Evolutionary conservation across 192 early-diverging fungal species (phyloP).

Genomic region (Coemansia sp.): DNA sequence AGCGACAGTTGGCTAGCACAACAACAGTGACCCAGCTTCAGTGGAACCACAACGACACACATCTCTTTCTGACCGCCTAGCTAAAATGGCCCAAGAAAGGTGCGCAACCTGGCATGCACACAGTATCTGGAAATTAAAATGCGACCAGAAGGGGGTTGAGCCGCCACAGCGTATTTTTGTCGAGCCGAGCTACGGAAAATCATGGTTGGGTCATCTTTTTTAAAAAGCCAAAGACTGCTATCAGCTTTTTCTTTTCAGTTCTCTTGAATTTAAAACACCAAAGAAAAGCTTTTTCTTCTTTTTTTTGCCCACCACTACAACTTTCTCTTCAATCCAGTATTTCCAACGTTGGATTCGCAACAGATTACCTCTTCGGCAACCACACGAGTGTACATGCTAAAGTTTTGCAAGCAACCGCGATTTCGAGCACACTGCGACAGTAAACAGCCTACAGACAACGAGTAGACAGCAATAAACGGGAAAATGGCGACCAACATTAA

Average conservation of each 20-base stretch:
- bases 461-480: background rate
- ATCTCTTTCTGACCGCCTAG: no score
- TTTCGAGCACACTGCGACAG: constrained; percentile 8
- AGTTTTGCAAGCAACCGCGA: constrained; percentile 16
- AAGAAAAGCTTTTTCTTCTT: background rate
- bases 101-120: no score
- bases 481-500: constrained; percentile 72
- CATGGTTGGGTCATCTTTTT: no score
- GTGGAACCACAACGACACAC: constrained; percentile 87
- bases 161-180: no score
- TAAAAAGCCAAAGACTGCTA: no score
- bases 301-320: background rate
- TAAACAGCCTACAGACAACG: constrained; percentile 9
- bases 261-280: background rate
- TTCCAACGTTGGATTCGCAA: background rate
- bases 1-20: constrained; percentile 88
- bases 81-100: no score
- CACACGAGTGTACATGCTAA: constrained; percentile 30
- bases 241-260: background rate
- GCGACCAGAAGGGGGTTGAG: no score
- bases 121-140: no score
- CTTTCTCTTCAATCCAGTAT: background rate
- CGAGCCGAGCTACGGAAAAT: no score
- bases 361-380: background rate
- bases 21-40: constrained; percentile 85